phyloP scores from a whole-genome alignment of 139 green algal species.

The Desmodesmus armatus region DNA sequence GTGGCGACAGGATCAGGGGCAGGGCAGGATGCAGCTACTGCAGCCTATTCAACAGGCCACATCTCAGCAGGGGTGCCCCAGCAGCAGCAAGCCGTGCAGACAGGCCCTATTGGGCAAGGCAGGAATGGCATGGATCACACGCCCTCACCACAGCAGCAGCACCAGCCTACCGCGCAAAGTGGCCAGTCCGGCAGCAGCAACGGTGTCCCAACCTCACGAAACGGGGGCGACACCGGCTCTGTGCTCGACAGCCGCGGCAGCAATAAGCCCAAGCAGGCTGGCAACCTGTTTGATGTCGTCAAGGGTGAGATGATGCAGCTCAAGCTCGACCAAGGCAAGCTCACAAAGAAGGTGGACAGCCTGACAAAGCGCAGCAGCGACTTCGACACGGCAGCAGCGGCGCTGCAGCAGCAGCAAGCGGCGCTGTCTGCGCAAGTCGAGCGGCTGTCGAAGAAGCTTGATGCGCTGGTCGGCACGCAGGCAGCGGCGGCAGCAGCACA shows the following conservation, averaged over 20 bases:
- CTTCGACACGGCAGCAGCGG: neutral
- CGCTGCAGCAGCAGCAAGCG: constrained; percentile 11
- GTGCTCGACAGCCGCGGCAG: constrained; percentile 7
- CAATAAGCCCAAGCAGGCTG: constrained; percentile 45
- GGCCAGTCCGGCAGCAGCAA: neutral
- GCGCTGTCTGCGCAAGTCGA: constrained; percentile 40
- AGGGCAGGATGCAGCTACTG: no score
- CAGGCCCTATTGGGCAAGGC: neutral
- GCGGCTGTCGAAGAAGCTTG: neutral
- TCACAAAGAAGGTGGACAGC: constrained; percentile 12
- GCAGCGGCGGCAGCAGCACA: constrained; percentile 1
- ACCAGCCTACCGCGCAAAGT: neutral
- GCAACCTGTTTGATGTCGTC: constrained; percentile 50
- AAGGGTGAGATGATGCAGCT: constrained; percentile 49
- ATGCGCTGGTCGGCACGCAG: neutral
- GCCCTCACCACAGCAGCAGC: constrained; percentile 18
- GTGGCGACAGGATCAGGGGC: no score
- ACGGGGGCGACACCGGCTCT: neutral
- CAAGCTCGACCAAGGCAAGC: constrained; percentile 40
- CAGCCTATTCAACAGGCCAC: neutral
- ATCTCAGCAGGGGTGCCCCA: neutral
- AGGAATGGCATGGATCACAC: no score
- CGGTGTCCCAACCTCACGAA: no score
- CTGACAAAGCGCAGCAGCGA: constrained; percentile 16
- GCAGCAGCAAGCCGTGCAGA: constrained; percentile 5